Evolutionary conservation across 768 basidiomycete species (phyloP), one percentile per base, ranked within the genome.

Genomic region (Tephrocybe sp.): DNA sequence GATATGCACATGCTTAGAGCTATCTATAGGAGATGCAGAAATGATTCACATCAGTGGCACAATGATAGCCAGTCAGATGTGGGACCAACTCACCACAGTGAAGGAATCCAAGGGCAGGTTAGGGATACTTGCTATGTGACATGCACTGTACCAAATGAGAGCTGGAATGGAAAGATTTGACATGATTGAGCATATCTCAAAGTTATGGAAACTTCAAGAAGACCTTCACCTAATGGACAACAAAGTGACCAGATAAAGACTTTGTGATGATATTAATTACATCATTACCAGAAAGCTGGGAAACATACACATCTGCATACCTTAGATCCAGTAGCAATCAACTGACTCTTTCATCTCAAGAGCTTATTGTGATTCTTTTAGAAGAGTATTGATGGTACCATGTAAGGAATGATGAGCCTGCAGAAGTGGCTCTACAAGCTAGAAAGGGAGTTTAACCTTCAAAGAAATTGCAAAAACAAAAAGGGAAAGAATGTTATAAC

Each of bases 201-300:
- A 58, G 21, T 48, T 67, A 9, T 54, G 55, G 10, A 39, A 60
- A 17, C 34, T 64, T 5, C 62, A 69, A 48, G 65, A 62, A 30
- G 60, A 66, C 50, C 45, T 65, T 10, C 62, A 63, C 32, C 11
- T 59, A 1, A 60, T 67, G 53, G 64, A 55, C 8, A 66, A 48
- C 40, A 43, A 45, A 9, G 50, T 67, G 14, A 12, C 51, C 0
- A n/a, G 68, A 69, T 55, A 61, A 66, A 37, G 68, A 67, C 48
- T 66, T 69, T 37, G 48, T 60, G 4, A 66, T 65, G 60, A 64
- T 68, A n/a, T 40, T 67, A 1, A 54, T 67, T 23, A 65, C 64
- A 7, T 67, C 61, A 14, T 47, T 68, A 12, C 64, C 63, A 23
- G 67, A 67, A 30, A 53, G 53, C 24, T 66, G 65, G 62, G 64